A percentile compares a stretch with the other conserved stretches of the same genome.
Evolutionary conservation across 176 grass and related monocot species (phyloP).

Genomic region (maize (Zea mays)): DNA sequence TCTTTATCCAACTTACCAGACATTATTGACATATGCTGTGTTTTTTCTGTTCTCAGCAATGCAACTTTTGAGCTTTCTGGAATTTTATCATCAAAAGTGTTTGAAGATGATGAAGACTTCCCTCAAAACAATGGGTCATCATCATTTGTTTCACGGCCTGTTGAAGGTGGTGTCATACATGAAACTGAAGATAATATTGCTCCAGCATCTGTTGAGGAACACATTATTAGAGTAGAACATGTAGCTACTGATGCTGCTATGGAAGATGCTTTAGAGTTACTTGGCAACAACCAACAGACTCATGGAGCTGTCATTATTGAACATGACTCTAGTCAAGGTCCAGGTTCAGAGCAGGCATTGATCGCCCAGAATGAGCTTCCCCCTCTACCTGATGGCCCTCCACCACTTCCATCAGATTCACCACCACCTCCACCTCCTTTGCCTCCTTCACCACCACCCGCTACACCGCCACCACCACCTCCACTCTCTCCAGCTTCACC

Average conservation of each 20-base stretch:
- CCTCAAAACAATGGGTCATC: conserved; percentile 37
- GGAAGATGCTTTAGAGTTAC: conserved; percentile 58
- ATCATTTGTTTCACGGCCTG: conserved; percentile 39
- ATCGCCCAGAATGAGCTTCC: conserved; percentile 53
- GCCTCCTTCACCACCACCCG: conserved; percentile 69
- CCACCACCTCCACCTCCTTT: conserved; percentile 71
- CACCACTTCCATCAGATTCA: conserved; percentile 64
- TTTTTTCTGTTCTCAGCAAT: conserved; percentile 68
- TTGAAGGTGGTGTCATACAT: conserved; percentile 42
- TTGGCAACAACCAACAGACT: conserved; percentile 40
- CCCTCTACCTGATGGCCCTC: conserved; percentile 60
- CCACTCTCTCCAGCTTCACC: conserved; percentile 62
- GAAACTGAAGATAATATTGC: conserved; percentile 43
- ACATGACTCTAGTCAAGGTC: conserved; percentile 43
- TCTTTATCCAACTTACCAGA: conserved; percentile 40
- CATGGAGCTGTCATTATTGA: conserved; percentile 37
- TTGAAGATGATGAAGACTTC: conserved; percentile 73
- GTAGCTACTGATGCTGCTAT: conserved; percentile 50
- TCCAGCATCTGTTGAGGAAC: conserved; percentile 41
- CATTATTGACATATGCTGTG: conserved; percentile 35
- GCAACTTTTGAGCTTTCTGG: conserved; percentile 66
- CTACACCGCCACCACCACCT: conserved; percentile 48
- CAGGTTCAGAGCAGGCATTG: conserved; percentile 32
- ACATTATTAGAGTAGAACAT: conserved; percentile 37
- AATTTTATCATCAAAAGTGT: conserved; percentile 65